Evolutionary conservation across 1,139 yeast species (phyloP), one percentile per base, ranked within the genome.

Genomic region (Hyphopichia burtonii): DNA sequence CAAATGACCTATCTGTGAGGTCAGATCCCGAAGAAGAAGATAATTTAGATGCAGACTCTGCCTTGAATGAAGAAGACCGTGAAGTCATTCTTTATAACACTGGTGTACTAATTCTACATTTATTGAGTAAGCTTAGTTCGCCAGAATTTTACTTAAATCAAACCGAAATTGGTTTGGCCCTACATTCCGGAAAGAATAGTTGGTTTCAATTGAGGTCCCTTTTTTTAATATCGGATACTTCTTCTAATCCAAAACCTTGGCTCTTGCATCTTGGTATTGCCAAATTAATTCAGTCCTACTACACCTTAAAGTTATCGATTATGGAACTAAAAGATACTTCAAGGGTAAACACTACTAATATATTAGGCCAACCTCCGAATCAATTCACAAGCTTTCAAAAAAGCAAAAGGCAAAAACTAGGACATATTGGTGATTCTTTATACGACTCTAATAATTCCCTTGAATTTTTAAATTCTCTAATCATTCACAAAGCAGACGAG

Each of bases 181-280:
- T 44, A 16, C 25, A 41, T 28, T 40, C 31, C 10, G 44, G 47
- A 2, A 43, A 51, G 6, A 20, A 32, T 8, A 46, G 55, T 8
- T 66, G 74, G 74, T 70, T 67, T 42, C 49, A 50, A 17, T 49
- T 65, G 8, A 56, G 50, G 9, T 51, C 63, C 8, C 47, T 68
- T 3, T 55, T 51, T 30, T 49, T 71, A 25, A 44, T 41, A 4
- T 50, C 62, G 1, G 44, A 47, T 5, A 14, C 11, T 5, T 10
- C 28, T 4, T 3, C 4, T 10, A 8, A 4, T 17, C 37, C 44
- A 35, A 54, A 53, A 16, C 58, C 68, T 0, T 73, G 78, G 78
- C 52, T 71, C 9, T 43, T 63, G 15, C 44, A 54, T 8, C 39
- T 52, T 6, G 78, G 76, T 0, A 35, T 66, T 7, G 39, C 63